These are phyloP conservation scores for Esteya vermicola DNA, from an alignment of 2,329 filamentous ascomycete genomes.

Conservation along the genomic window DNA sequence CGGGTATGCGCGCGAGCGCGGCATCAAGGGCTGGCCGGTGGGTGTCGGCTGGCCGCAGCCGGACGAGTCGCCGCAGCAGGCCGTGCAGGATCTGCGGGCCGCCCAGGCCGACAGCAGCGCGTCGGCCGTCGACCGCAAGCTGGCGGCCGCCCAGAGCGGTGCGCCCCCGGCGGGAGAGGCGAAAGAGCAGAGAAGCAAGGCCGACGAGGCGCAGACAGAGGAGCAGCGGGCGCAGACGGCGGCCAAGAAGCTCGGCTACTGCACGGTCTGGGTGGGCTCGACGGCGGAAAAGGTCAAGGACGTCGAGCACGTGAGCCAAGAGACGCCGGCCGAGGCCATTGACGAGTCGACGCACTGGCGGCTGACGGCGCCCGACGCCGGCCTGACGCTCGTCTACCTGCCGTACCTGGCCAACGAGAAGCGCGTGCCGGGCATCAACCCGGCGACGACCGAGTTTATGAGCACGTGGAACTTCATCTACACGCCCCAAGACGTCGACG, in stretches of 20 bases:
- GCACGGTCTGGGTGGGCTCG: constrained; percentile 88
- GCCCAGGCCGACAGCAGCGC: constrained; percentile 38
- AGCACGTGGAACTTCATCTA: constrained; percentile 98
- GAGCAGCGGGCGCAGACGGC: constrained; percentile 23
- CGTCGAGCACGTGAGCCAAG: constrained; percentile 34
- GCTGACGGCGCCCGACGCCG: constrained; percentile 63
- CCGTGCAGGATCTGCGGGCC: constrained; percentile 49
- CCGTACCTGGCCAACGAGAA: constrained; percentile 68
- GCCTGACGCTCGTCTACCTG: constrained; percentile 81
- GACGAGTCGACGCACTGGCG: constrained; percentile 53
- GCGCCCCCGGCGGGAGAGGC: no score
- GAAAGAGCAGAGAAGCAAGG: constrained; percentile 10
- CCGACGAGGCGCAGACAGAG: constrained; percentile 2
- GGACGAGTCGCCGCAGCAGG: constrained; percentile 41
- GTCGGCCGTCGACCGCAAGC: constrained; percentile 44
- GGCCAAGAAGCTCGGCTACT: constrained; percentile 63
- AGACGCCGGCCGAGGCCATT: constrained; percentile 20
- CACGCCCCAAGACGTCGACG: constrained; percentile 77
- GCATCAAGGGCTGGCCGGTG: constrained; percentile 86
- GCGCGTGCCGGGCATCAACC: constrained; percentile 68
- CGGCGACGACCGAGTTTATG: constrained; percentile 70
- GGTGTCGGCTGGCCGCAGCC: constrained; percentile 82
- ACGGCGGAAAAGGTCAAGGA: constrained; percentile 54
- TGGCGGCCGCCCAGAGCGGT: constrained; percentile 34
- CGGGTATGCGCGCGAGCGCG: constrained; percentile 79